Evolutionary conservation across 2,329 filamentous ascomycete species (phyloP).

Genomic region (Claviceps humidiphila): DNA sequence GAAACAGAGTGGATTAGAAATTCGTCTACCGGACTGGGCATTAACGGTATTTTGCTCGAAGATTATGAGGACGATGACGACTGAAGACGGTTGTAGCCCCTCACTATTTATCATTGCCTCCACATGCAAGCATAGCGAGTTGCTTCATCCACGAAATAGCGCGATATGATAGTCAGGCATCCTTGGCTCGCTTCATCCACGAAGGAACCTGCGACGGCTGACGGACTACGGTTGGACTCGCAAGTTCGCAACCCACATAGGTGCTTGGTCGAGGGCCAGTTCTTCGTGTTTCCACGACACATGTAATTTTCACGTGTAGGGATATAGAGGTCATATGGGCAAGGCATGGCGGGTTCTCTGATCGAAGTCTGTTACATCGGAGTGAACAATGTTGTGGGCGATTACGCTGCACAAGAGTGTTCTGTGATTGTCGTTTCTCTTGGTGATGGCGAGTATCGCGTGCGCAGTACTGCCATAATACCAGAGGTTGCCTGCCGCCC

Average conservation of each 20-base stretch:
- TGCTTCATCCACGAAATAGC: neutral
- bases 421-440: too few species aligned
- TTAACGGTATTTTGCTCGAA: conserved; percentile 63
- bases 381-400: neutral
- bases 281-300: neutral
- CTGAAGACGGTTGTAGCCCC: conserved; percentile 3
- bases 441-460: too few species aligned
- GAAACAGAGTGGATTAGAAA: conserved; percentile 81
- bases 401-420: too few species aligned
- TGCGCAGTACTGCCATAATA: too few species aligned
- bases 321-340: neutral
- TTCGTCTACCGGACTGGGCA: conserved; percentile 33
- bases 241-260: neutral
- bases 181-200: neutral
- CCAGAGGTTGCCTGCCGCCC: too few species aligned
- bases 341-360: neutral
- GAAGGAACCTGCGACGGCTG: neutral
- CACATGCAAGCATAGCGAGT: neutral
- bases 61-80: conserved; percentile 45
- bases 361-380: neutral
- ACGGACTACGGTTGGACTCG: neutral
- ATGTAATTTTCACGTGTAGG: neutral
- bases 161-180: neutral
- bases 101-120: too few species aligned
- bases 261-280: neutral